Conservation (phyloP, 495 filamentous ascomycete genomes). For the Talaromyces nanjingensis region DNA sequence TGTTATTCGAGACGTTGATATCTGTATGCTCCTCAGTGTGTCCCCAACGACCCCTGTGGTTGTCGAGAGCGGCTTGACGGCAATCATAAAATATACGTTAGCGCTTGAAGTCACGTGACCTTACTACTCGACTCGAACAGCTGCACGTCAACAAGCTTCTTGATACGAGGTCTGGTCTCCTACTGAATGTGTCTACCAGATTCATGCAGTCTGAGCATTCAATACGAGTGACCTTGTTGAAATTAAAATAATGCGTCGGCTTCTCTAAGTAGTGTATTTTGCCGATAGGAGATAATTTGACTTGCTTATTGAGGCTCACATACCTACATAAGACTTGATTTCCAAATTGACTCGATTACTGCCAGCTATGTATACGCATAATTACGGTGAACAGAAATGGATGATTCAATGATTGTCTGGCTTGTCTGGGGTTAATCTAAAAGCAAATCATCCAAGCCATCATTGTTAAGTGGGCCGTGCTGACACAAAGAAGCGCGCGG, state of each 20-base stretch:
- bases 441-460: not conserved
- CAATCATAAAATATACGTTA: not conserved
- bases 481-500: not conserved
- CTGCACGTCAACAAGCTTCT: not conserved
- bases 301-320: not conserved
- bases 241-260: not conserved
- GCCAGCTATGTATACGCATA: not conserved
- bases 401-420: not conserved
- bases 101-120: not conserved
- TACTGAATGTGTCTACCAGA: not conserved
- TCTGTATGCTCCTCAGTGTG: not conserved
- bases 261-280: not conserved
- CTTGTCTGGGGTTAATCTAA: not conserved
- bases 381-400: not conserved
- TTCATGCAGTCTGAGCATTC: not conserved
- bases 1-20: slow-evolving; percentile 11
- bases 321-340: not conserved
- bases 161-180: not conserved
- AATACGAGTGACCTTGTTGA: not conserved
- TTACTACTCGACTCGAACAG: too few species aligned
- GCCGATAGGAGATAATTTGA: not conserved
- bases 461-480: not conserved
- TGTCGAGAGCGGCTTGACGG: not conserved
- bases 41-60: not conserved
- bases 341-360: not conserved